Base-by-base conservation (phyloP, 2,329 filamentous ascomycete genomes). In the Aureobasidium uvarum region DNA sequence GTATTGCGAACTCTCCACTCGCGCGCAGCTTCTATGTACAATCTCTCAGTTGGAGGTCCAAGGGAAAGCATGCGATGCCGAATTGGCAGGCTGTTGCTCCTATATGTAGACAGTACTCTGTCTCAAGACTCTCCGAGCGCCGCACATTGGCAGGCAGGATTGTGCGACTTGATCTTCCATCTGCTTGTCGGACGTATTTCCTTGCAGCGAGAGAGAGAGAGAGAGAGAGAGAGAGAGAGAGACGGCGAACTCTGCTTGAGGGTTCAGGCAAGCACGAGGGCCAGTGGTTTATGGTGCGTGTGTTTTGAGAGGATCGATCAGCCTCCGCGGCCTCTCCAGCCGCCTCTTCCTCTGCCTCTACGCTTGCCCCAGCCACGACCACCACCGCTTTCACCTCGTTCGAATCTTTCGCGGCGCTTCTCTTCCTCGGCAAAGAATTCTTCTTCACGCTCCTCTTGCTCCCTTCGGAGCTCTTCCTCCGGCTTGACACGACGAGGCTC, bases 401-500 rank as follows among this genome's bases (percentile, higher is more conserved):
- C 75, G 52, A 72, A 72, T 51, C 71, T 69, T 66, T 75, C 74
- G 58, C 73, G 65, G 74, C 77, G 78, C 70, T 80, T 76, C 74
- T 81, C 81, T 69, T 84, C 82, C 67, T 83, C 80, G 70, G 83
- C 83, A 64, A 81, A 80, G 68, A 78, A 78, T 71, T 84, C 82
- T 68, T 81, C 80, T 70, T 83, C 78, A 65, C 78, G 77, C 73
- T 84, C 81, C 70, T 86, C 85, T 74, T 89, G 80, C 68, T 88
- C 86, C 62, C 79, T 79, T 74, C 87, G 86, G 52, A 86, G 81
- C 80, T 89, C 90, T 69, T 89, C 87, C 36, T 85, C 85, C 8
- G 89, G 91, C 80, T 89, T 89, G 75, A 91, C 89, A 45, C 92
- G 80, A 65, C 80, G 79, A 48, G 84, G 81, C 66, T 84, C 84